phyloP scores from a whole-genome alignment of 2,329 filamentous ascomycete genomes.

The Atkinsonella hypoxylon region DNA sequence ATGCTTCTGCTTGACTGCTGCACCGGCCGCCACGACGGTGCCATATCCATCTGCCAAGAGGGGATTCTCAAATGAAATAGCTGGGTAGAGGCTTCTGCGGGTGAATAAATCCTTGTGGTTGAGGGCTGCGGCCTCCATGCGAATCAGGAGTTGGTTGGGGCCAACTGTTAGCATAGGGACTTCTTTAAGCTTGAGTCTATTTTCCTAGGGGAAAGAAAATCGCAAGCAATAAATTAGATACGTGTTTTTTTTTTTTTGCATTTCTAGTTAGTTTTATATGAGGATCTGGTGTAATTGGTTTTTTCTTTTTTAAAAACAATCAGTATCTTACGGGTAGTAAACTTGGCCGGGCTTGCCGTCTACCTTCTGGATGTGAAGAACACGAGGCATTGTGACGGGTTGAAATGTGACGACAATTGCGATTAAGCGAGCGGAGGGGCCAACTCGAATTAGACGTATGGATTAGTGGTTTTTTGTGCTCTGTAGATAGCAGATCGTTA shows the following conservation, averaged over 20 bases:
- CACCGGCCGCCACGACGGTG: slow-evolving; percentile 53
- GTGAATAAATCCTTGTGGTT: slow-evolving; percentile 96
- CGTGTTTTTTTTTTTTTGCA: too few relatives aligned
- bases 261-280: background rate
- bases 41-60: slow-evolving; percentile 77
- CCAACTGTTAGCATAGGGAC: slow-evolving; percentile 51
- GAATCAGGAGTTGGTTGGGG: slow-evolving; percentile 59
- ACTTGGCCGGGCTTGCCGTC: slow-evolving; percentile 77
- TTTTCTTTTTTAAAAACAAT: background rate
- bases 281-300: background rate
- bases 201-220: background rate
- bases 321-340: slow-evolving; percentile 56
- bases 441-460: too few relatives aligned
- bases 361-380: slow-evolving; percentile 53
- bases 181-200: slow-evolving; percentile 46
- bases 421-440: too few relatives aligned
- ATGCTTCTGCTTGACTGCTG: slow-evolving; percentile 25
- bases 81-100: slow-evolving; percentile 83
- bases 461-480: too few relatives aligned
- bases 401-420: background rate
- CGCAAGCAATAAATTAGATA: too few relatives aligned
- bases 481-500: too few relatives aligned
- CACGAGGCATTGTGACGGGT: slow-evolving; percentile 32
- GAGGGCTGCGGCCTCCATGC: slow-evolving; percentile 66
- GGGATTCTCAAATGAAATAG: slow-evolving; percentile 65